Evolutionary conservation across 2,329 filamentous ascomycete genomes (phyloP).

Genomic region (Aureobasidium sp.): DNA sequence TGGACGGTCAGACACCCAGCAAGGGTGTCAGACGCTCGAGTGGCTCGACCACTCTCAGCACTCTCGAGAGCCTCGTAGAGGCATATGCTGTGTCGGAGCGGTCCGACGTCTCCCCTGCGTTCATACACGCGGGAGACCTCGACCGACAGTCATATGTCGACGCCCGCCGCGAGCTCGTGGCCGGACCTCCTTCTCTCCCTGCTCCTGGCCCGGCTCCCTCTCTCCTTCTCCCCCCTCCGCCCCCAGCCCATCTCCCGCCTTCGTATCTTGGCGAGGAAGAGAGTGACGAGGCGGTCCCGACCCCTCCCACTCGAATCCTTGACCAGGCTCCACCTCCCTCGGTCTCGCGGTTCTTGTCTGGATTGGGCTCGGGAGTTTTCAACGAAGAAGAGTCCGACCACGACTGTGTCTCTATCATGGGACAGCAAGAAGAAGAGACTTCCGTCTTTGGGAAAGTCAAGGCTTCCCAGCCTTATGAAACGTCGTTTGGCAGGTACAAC

Average conservation of each 20-base stretch:
- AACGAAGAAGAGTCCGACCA: neutral
- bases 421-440: neutral
- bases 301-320: slow-evolving; percentile 5
- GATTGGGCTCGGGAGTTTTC: neutral
- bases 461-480: neutral
- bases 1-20: neutral
- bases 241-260: neutral
- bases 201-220: neutral
- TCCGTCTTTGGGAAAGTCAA: neutral
- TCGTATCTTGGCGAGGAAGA: neutral
- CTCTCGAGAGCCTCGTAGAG: neutral
- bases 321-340: neutral
- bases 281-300: neutral
- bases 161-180: neutral
- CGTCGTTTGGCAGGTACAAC: neutral
- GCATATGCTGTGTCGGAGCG: slow-evolving; percentile 1
- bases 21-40: neutral
- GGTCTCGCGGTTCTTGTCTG: neutral
- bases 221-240: neutral
- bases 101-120: neutral
- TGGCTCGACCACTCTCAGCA: neutral
- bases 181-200: neutral
- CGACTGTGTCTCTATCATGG: neutral
- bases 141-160: neutral
- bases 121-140: slow-evolving; percentile 3